Evolutionary conservation across 305 asterid species (phyloP), one percentile per base, ranked within the genome.

Genomic region (Fraxinus albicans): DNA sequence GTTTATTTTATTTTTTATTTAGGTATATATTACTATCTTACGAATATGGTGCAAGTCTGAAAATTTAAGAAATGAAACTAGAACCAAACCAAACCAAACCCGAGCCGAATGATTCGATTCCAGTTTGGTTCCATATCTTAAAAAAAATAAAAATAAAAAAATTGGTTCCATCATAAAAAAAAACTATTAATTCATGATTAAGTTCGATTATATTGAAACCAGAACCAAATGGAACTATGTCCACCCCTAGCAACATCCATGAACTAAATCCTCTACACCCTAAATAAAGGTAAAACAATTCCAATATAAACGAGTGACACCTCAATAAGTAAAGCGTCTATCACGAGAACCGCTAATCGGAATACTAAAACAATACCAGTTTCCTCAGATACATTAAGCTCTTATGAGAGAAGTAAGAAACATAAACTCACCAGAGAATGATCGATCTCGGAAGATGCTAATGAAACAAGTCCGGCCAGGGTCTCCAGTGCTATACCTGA

Each of bases 401-500:
- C 12, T 33, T 31, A 15, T 15, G 33, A 34, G 12, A 72, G 44
- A 70, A 70, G 35, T 7, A 27, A 67, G n/a, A 77, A 27, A 36
- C 6, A 44, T 31, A 81, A 58, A 85, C 91, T 77, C 76, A 90
- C 93, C 89, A 89, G 80, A 79, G 91, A 86, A 80, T 89, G 84
- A 80, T 89, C 91, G 34, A 88, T 83, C 76, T 85, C 84, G 10
- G 85, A 84, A 73, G 90, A 88, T 77, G 88, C 87, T 85, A 90
- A 84, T 69, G 92, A 86, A 79, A 90, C 77, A 81, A 87, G 85
- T 70, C 92, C 91, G 74, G 90, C 90, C 60, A 90, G 70, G 13
- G 91, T 85, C 86, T 90, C 91, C 60, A 89, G 83, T 9, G 93
- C 91, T 36, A 88, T 58, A 73, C 93, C 92, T 90, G 90, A 73